These are phyloP conservation scores for Phytomonas sp. DNA, from an alignment of 208 protist species.

Conservation along the genomic window DNA sequence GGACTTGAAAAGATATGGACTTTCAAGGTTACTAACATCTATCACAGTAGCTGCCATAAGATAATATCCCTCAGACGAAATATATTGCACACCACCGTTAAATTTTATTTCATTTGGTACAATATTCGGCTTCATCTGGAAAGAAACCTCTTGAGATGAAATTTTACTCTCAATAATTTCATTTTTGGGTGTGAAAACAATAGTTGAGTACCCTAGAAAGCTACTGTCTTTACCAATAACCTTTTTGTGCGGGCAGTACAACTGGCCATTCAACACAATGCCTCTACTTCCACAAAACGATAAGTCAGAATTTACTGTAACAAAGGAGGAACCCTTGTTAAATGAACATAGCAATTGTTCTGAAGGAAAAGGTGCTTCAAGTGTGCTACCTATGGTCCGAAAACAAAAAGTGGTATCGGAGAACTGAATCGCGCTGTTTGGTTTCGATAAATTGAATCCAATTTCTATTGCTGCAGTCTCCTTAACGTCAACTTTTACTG, in stretches of 20 bases:
- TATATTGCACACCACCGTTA: not conserved
- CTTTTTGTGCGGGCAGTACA: slow-evolving; percentile 37
- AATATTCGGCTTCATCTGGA: not conserved
- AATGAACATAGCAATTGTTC: not conserved
- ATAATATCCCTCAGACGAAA: slow-evolving; percentile 2
- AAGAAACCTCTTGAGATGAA: not conserved
- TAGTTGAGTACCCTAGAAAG: slow-evolving; percentile 12
- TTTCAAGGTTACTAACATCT: not conserved
- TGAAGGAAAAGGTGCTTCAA: not conserved
- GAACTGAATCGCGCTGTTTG: slow-evolving; percentile 18
- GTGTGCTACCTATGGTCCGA: slow-evolving; percentile 1
- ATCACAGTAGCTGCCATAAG: not conserved
- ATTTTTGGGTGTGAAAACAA: slow-evolving; percentile 7
- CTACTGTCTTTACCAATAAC: slow-evolving; percentile 15
- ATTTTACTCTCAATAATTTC: not conserved
- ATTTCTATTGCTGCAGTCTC: slow-evolving; percentile 4
- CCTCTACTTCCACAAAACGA: slow-evolving; percentile 14
- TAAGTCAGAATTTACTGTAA: slow-evolving; percentile 7
- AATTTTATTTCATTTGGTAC: not conserved
- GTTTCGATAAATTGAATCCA: slow-evolving; percentile 9
- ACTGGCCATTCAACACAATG: slow-evolving; percentile 28
- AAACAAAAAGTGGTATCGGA: slow-evolving; percentile 32
- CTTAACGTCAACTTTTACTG: slow-evolving; percentile 18
- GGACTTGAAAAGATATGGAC: slow-evolving; percentile 10
- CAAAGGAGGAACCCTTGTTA: slow-evolving; percentile 22